Evolutionary conservation across 306 rosid genomes (phyloP), one percentile per base, ranked within the genome.

Genomic region (Corylus avellana): DNA sequence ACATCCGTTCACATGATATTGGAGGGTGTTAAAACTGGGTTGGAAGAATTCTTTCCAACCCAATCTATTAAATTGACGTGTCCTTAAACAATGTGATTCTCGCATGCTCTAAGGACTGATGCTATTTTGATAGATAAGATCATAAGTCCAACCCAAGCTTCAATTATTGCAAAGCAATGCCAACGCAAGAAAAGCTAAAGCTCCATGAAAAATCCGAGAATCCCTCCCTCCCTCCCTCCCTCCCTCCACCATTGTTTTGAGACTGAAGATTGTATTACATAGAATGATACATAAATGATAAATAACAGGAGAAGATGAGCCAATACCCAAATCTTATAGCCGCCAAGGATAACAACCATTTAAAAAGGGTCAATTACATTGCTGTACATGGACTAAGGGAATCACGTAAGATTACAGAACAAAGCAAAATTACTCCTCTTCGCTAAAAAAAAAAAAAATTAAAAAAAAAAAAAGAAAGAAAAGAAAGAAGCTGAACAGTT

Each of bases 351-450:
- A 79, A 79, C 81, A 77, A 80, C 88, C 82, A 77, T 83, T 66
- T 32, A 56, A 62, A 70, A 79, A 68, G 85, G 77, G 79, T 85
- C 77, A 81, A 53, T 76, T 78, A 61, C 63, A 76, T 75, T 70
- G 78, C 92, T 87, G 75, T 86, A 82, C 87, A 86, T 70, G 73
- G 75, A 85, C 87, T 73, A 78, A 37, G 51, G 72, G 29, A 75
- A 77, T 46, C 78, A 83, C 70, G 56, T 68, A 79, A 81, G 70
- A 70, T 70, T 85, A 75, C 73, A 74, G 49, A 46, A 73, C 70
- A 72, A 80, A 46, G 22, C 58, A 85, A 80, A 77, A 79, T 74
- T 73, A 79, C 75, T 75, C 88, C 75, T 75, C 83, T 80, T 25
- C 8, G 50, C 5, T 12, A 22, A 18, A 17, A 75, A 22, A 22